phyloP scores from a whole-genome alignment of 2,329 filamentous ascomycete genomes.

The Apiospora marii region DNA sequence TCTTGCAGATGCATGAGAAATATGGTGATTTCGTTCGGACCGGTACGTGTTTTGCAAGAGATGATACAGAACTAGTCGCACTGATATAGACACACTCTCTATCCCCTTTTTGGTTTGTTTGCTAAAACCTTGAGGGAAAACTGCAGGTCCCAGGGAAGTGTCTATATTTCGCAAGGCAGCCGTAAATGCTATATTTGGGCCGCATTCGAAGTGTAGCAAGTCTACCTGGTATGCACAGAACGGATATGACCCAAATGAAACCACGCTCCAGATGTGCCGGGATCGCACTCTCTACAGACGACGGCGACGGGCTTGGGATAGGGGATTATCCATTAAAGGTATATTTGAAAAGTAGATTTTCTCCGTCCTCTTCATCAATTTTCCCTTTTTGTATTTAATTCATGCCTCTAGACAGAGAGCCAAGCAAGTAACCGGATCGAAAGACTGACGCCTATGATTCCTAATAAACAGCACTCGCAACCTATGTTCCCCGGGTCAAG shows the following conservation, averaged over 20 bases:
- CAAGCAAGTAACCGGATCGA: background rate
- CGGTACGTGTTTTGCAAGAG: slow-evolving; percentile 30
- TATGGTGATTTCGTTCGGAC: slow-evolving; percentile 54
- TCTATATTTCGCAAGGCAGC: slow-evolving; percentile 40
- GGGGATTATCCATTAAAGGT: slow-evolving; percentile 37
- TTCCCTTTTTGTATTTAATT: background rate
- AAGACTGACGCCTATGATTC: background rate
- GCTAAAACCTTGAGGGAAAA: background rate
- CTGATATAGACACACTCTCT: background rate
- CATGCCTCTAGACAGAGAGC: background rate
- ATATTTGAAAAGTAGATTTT: background rate
- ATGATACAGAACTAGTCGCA: background rate
- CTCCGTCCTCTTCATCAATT: too few species aligned
- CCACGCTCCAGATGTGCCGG: slow-evolving; percentile 48
- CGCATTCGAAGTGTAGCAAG: slow-evolving; percentile 48
- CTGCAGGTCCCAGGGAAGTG: slow-evolving; percentile 42
- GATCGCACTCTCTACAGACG: slow-evolving; percentile 36
- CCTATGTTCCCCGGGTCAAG: slow-evolving; percentile 34
- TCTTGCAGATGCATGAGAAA: slow-evolving; percentile 57
- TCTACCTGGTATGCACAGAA: slow-evolving; percentile 48
- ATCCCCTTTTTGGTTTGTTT: background rate
- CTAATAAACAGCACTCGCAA: slow-evolving; percentile 30
- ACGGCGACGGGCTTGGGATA: slow-evolving; percentile 38
- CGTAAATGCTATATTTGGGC: slow-evolving; percentile 43
- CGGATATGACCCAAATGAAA: slow-evolving; percentile 36